Base-by-base conservation (phyloP, 1,284 basidiomycete genomes). In the Cryptococcus sp. region DNA sequence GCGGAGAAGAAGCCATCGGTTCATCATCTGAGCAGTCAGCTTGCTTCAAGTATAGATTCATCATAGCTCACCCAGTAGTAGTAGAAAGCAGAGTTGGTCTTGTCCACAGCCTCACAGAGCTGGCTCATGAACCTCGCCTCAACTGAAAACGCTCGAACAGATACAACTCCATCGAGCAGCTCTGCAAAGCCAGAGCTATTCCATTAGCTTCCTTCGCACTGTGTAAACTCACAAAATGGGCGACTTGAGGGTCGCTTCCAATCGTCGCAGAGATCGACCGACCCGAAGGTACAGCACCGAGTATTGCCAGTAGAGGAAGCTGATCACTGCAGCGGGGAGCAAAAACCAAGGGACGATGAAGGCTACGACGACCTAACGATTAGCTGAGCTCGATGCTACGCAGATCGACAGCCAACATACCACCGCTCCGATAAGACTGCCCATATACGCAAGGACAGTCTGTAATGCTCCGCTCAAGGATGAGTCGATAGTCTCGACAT, bases 81-180 rank as follows among this genome's bases (percentile, higher is more conserved):
- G 54, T 73, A 74, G 53, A 63, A 69, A 1, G 68, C 74, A 42
- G 75, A 71, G 49, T 76, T 66, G 23, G 76, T 75, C 49, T 71
- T 83, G 66, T 92, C 87, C 24, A 91, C 84, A 71, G 85, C 78
- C 46, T 74, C 63, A 64, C 85, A 85, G 28, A 91, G 74, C 24
- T 57, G 63, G 47, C 85, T 78, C 59, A 91, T 77, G 75, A 94
- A 92, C n/a, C 80, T 76, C 34, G 75, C 74, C 61, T 93, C 89
- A 2, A 83, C 86, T 9, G 85, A 85, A 72, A 92, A 95, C 0
- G 90, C 92, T 42, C 91, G 81, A 33, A 94, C 87, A n/a, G 86
- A 84, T 38, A 87, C 75, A 43, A 90, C 84, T 19, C 87, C 87
- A 45, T 77, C 79, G 33, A 91, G 75, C 12, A 89, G 75, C 64